A percentile compares a stretch with the other conserved stretches of the same genome.
These are phyloP conservation scores for Oryza longistaminata DNA, from an alignment of 176 grass and related monocot genomes.

Conservation along the genomic window DNA sequence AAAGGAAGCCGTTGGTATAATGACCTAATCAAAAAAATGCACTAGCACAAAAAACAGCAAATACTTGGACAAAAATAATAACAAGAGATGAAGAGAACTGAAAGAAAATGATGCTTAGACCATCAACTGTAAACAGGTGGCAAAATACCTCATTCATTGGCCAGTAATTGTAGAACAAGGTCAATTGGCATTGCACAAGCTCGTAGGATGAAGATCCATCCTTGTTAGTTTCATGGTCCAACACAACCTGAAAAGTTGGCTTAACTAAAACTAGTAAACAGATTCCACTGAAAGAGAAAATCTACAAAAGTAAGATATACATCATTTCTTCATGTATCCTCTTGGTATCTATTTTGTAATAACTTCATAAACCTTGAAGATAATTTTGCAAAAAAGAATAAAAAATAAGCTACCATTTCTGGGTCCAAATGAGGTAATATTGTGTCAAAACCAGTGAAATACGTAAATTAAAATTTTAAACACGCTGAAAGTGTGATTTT, in stretches of 20 bases:
- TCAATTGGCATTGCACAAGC: slow-evolving; percentile 71
- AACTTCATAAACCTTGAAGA: neutral
- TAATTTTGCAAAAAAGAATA: neutral
- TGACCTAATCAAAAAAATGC: neutral
- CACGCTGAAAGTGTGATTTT: neutral
- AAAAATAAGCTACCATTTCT: neutral
- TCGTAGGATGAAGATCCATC: slow-evolving; percentile 58
- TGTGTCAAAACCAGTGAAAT: neutral
- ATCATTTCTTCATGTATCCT: neutral
- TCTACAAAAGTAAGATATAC: neutral
- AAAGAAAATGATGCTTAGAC: neutral
- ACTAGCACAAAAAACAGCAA: neutral
- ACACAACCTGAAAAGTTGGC: slow-evolving; percentile 51
- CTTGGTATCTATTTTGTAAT: neutral
- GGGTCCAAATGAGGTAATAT: neutral
- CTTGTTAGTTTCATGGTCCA: slow-evolving; percentile 47
- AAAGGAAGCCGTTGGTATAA: neutral
- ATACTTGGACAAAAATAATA: neutral
- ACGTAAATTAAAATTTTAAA: slow-evolving; percentile 9
- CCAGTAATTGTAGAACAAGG: slow-evolving; percentile 87
- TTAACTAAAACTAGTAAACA: slow-evolving; percentile 20
- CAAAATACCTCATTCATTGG: slow-evolving; percentile 79
- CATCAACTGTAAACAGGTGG: neutral
- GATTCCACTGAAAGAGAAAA: neutral
- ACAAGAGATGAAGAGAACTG: neutral